Evolutionary conservation across 2,329 filamentous ascomycete species (phyloP).

Genomic region (Gremmenia infestans): DNA sequence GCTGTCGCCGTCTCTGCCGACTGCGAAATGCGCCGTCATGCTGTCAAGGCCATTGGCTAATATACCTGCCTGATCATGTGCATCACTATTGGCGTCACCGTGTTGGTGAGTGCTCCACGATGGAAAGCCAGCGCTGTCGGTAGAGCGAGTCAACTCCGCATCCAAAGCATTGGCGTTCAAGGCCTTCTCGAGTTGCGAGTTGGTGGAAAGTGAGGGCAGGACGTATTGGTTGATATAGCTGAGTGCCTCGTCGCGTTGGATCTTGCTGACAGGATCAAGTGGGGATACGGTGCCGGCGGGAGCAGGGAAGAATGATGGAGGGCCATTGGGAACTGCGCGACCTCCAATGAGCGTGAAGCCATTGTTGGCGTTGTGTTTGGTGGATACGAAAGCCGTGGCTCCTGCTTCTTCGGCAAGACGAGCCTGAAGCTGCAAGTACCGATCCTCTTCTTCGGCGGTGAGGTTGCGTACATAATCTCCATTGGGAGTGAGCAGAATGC

Average conservation of each 20-base stretch:
- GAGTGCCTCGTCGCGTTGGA: constrained; percentile 61
- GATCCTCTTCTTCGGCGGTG: constrained; percentile 61
- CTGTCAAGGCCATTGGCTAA: constrained; percentile 28
- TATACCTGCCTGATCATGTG: constrained; percentile 25
- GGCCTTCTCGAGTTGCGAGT: constrained; percentile 32
- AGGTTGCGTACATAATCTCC: constrained; percentile 73
- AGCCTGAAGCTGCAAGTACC: constrained; percentile 64
- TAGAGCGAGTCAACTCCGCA: constrained; percentile 25
- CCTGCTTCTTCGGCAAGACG: constrained; percentile 47
- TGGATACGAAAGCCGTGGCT: constrained; percentile 52
- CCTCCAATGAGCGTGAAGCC: constrained; percentile 61
- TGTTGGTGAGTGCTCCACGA: constrained; percentile 24
- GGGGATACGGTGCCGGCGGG: constrained; percentile 31
- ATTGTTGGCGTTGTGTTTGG: constrained; percentile 49
- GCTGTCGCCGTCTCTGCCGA: constrained; percentile 26
- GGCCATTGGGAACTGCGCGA: constrained; percentile 59
- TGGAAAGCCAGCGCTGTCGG: constrained; percentile 24
- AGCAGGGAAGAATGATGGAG: constrained; percentile 56
- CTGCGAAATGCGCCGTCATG: constrained; percentile 30
- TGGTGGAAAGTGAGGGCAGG: constrained; percentile 41
- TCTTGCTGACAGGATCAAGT: constrained; percentile 57
- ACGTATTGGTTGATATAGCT: constrained; percentile 67
- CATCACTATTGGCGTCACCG: constrained; percentile 13
- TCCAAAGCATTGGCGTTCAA: constrained; percentile 30
- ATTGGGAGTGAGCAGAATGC: constrained; percentile 69